These are phyloP conservation scores for Fistulinella prunicolor DNA, from an alignment of 768 basidiomycete species.

Conservation along the genomic window DNA sequence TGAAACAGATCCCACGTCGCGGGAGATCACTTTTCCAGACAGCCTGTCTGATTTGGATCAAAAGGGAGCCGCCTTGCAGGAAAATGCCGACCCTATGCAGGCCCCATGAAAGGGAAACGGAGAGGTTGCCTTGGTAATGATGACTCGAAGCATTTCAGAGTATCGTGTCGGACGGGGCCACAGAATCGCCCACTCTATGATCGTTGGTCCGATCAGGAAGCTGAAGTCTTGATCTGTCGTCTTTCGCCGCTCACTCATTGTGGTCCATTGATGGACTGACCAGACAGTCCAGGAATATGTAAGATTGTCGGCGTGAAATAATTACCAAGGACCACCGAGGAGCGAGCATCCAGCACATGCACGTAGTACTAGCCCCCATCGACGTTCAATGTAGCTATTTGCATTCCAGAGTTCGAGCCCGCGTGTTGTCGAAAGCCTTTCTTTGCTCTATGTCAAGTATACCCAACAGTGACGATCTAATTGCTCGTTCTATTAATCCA, in stretches of 20 bases:
- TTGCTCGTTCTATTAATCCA: background rate
- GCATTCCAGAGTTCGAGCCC: too few species aligned
- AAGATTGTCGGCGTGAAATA: background rate
- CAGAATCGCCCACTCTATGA: background rate
- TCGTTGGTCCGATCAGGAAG: constrained; percentile 9
- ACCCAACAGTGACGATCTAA: background rate
- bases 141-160: too few species aligned
- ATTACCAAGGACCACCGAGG: too few species aligned
- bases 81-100: background rate
- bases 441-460: background rate
- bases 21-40: background rate
- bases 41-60: background rate
- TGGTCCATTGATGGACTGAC: background rate
- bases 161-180: too few species aligned
- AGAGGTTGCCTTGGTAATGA: constrained; percentile 5
- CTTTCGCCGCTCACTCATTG: background rate
- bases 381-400: too few species aligned
- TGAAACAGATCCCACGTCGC: background rate
- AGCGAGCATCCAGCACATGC: too few species aligned
- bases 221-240: background rate
- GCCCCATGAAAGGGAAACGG: constrained; percentile 1
- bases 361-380: too few species aligned
- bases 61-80: background rate
- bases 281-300: background rate
- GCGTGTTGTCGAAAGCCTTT: too few species aligned